These are phyloP conservation scores for Hortaea werneckii DNA, from an alignment of 2,329 filamentous ascomycete genomes.

Conservation along the genomic window DNA sequence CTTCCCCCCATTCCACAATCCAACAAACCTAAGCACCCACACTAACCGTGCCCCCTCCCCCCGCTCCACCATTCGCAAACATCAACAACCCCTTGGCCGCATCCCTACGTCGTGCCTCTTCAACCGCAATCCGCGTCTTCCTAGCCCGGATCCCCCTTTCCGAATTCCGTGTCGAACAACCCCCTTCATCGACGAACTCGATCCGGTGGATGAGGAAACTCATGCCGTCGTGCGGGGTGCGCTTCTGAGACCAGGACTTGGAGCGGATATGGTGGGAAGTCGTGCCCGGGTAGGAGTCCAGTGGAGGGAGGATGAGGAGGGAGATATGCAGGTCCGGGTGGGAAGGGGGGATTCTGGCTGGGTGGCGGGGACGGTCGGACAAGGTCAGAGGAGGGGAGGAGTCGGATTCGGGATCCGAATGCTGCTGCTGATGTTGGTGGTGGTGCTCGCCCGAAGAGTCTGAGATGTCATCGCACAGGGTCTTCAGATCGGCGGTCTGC, in stretches of 20 bases:
- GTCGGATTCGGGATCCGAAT: neutral
- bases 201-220: slow-evolving; percentile 77
- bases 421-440: too few relatives aligned
- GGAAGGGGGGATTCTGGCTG: slow-evolving; percentile 53
- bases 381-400: too few relatives aligned
- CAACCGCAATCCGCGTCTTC: slow-evolving; percentile 40
- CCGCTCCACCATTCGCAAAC: slow-evolving; percentile 15
- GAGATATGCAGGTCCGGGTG: slow-evolving; percentile 75
- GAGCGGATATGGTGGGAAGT: slow-evolving; percentile 74
- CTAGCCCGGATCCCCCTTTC: slow-evolving; percentile 37
- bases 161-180: slow-evolving; percentile 35
- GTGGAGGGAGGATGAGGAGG: slow-evolving; percentile 66
- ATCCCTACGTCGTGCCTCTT: slow-evolving; percentile 24
- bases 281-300: slow-evolving; percentile 66
- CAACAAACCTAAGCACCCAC: too few relatives aligned
- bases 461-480: slow-evolving; percentile 22
- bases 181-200: slow-evolving; percentile 74
- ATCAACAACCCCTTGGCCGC: slow-evolving; percentile 21
- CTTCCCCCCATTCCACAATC: too few relatives aligned
- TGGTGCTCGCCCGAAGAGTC: slow-evolving; percentile 4
- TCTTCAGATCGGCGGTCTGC: slow-evolving; percentile 21
- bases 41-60: neutral
- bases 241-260: slow-evolving; percentile 71
- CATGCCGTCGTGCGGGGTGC: slow-evolving; percentile 68
- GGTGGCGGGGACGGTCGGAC: slow-evolving; percentile 36